Evolutionary conservation across 768 basidiomycete species (phyloP), one percentile per base, ranked within the genome.

Genomic region (Trametes cubensis): DNA sequence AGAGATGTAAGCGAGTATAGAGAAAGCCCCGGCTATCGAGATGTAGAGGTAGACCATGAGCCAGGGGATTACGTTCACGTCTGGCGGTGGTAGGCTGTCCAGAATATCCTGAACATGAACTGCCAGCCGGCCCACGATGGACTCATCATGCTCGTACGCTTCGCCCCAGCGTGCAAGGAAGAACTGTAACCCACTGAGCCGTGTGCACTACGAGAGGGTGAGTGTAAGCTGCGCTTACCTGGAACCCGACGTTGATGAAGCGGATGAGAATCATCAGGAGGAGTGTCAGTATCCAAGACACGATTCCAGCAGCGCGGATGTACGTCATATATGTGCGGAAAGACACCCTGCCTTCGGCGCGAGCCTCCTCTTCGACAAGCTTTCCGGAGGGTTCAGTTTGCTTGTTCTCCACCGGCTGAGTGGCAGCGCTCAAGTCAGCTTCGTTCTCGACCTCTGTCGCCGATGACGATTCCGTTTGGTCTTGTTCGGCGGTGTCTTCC

Each of bases 131-230:
- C 28, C 34, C 17, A 55, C 25, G n/a, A 57, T 61, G 8, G 66
- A 28, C 17, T 66, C 66, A 38, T 48, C 74, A 64, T 70, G 81
- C 73, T 75, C 70, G 63, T 88, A 89, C 14, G 88, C 87, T 69
- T 87, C 86, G 11, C 86, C 84, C 88, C 87, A 90, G 40, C 76
- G 77, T 5, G 87, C 85, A 20, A 90, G 76, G 70, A 85, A 90
- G 23, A 88, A 77, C 86, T 89, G 60, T 20, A 28, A 41, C 38
- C 25, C 4, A n/a, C 13, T 55, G 15, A 58, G 25, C 14, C 20
- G 18, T 20, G 13, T 26, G 13, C 15, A 11, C 3, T 6, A n/a
- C 10, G 18, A 1, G 6, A 13, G 4, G 2, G 21, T 10, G 10
- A 34, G 8, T 14, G 6, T 7, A 0, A 0, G 17, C 8, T 0